Base-by-base conservation (phyloP, 495 filamentous ascomycete genomes). In the Echria macrotheca region DNA sequence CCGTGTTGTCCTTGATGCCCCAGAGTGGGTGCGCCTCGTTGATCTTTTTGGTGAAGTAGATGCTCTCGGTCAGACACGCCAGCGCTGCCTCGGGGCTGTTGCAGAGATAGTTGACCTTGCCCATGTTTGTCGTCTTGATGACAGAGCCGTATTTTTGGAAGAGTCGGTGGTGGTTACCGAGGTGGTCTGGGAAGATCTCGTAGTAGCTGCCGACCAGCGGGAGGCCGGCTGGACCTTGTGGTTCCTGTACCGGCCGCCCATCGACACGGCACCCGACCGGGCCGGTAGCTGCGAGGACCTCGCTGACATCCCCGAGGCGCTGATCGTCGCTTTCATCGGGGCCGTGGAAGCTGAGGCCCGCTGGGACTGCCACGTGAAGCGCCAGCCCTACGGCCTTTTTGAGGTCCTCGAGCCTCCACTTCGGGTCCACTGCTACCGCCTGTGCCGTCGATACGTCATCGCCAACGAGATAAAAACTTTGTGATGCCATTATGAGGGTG, bases 121-220 rank as follows among this genome's bases (percentile, higher is more conserved):
- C 78, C 57, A 80, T 66, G 56, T 73, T 77, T 24, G 52, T 74
- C 0, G 78, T 79, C 53, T 77, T 75, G 61, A 80, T 65, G 24
- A 82, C 50, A 0, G 66, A 66, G 3, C 78, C 78, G 57, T 79
- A 80, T 25, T 67, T 56, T 5, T 69, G 60, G 50, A 79, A 80
- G 0, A 81, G 71, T 1, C 77, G 70, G 26, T 79, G 61, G 55
- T 81, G 71, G 61, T 82, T 82, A 4, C 78, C 78, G 0, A 80
- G 59, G 49, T 76, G 76, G 56, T 82, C 79, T 0, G 79, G 76
- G 53, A 68, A 82, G 18, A 81, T 58, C 52, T 81, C 78, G 53
- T 73, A 77, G 64, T 66, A 74, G 55, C 63, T 74, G 3, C 78
- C 77, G 22, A 77, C 66, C 11, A 63, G 54, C 5, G 79, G 78